These are phyloP conservation scores for Fusarium napiforme DNA, from an alignment of 2,329 filamentous ascomycete species.

Conservation along the genomic window DNA sequence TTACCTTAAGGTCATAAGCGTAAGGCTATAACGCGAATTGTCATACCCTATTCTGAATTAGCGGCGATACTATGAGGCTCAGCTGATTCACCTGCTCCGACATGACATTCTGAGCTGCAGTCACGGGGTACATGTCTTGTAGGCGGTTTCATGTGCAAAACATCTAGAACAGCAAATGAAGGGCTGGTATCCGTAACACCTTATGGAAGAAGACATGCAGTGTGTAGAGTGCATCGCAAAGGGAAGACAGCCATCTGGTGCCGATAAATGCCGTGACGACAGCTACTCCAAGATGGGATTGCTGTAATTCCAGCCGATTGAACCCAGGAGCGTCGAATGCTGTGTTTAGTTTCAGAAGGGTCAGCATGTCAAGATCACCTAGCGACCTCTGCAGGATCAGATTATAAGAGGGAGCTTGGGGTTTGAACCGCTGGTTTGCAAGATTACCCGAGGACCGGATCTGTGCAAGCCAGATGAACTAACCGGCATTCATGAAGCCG, in stretches of 20 bases:
- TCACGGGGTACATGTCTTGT: background rate
- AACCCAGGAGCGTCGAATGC: background rate
- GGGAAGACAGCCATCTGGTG: background rate
- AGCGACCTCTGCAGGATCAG: background rate
- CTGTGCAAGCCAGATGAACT: background rate
- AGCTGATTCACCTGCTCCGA: background rate
- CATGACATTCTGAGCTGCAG: background rate
- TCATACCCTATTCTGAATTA: background rate
- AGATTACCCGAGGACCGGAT: too few species aligned
- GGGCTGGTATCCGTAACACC: background rate
- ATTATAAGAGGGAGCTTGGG: background rate
- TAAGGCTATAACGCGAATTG: background rate
- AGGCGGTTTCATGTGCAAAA: background rate
- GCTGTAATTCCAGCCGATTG: background rate
- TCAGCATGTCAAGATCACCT: background rate
- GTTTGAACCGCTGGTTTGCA: background rate
- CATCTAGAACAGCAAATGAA: background rate
- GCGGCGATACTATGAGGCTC: background rate
- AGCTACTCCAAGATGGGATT: accelerated
- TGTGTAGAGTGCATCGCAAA: background rate
- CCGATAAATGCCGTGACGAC: background rate
- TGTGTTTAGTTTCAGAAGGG: background rate
- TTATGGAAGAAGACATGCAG: background rate
- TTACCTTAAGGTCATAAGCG: background rate
- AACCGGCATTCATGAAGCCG: too few species aligned